phyloP scores from a whole-genome alignment of 2,329 filamentous ascomycete species.

The Thermoascus crustaceus region DNA sequence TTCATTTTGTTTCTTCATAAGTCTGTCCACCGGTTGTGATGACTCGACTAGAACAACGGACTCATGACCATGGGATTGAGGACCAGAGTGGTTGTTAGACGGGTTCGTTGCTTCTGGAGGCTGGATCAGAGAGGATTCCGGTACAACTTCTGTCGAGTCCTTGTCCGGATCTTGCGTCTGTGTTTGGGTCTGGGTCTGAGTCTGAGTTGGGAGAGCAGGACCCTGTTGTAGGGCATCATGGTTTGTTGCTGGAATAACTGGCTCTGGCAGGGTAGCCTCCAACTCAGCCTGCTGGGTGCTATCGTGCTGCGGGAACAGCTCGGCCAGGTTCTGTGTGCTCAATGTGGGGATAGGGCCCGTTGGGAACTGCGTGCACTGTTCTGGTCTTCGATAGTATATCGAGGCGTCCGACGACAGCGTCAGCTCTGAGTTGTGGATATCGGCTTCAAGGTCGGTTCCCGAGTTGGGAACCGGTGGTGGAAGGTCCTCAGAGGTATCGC shows the following conservation, averaged over 20 bases:
- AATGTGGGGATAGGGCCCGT: slow-evolving; percentile 27
- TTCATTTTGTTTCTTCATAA: slow-evolving; percentile 10
- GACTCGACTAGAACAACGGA: slow-evolving; percentile 34
- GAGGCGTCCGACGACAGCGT: slow-evolving; percentile 29
- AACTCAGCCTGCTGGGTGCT: slow-evolving; percentile 11
- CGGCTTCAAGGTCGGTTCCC: slow-evolving; percentile 16
- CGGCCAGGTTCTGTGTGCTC: slow-evolving; percentile 29
- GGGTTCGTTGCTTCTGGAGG: slow-evolving; percentile 10
- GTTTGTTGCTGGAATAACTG: slow-evolving; percentile 6
- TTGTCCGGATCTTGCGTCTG: slow-evolving; percentile 18
- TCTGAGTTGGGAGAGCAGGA: slow-evolving; percentile 6
- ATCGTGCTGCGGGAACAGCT: slow-evolving; percentile 28
- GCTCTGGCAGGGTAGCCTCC: slow-evolving; percentile 6
- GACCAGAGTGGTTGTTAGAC: slow-evolving; percentile 10
- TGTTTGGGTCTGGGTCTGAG: slow-evolving; percentile 9
- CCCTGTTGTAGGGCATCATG: slow-evolving; percentile 4
- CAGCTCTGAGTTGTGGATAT: slow-evolving; percentile 16
- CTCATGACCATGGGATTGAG: slow-evolving; percentile 14
- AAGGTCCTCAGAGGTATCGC: slow-evolving; percentile 25
- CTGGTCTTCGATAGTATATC: slow-evolving; percentile 28
- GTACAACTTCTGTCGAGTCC: slow-evolving; percentile 26
- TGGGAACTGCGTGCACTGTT: slow-evolving; percentile 30
- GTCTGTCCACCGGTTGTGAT: slow-evolving; percentile 28
- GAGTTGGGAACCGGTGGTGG: slow-evolving; percentile 18
- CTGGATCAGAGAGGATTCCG: slow-evolving; percentile 30